phyloP scores from a whole-genome alignment of 169 alveolate genomes.

The Eimeria praecox region DNA sequence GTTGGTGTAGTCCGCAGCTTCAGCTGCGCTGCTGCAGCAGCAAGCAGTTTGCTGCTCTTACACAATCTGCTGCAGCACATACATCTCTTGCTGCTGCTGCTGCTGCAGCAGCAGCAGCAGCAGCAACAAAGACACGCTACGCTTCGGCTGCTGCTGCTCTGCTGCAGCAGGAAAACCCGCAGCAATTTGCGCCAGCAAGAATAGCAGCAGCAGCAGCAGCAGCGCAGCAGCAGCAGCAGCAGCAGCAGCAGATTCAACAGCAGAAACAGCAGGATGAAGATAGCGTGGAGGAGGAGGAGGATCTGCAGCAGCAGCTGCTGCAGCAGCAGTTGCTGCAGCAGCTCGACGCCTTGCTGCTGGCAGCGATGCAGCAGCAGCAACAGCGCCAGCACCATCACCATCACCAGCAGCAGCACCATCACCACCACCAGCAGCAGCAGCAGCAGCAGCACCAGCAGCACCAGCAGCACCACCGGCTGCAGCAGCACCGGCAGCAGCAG shows the following conservation, averaged over 20 bases:
- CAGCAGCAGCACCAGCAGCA: not conserved
- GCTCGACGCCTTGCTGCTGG: slow-evolving; percentile 13
- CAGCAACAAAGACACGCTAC: not conserved
- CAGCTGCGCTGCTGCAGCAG: not conserved
- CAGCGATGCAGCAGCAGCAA: not conserved
- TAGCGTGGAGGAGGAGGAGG: not conserved
- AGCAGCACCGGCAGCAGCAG: not conserved
- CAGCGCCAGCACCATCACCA: not conserved
- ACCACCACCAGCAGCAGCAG: not conserved
- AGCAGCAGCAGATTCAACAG: not conserved
- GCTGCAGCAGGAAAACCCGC: not conserved
- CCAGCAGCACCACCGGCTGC: slow-evolving; percentile 1
- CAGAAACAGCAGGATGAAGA: slow-evolving; percentile 58
- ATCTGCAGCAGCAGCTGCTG: slow-evolving; percentile 50
- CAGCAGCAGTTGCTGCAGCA: slow-evolving; percentile 69
- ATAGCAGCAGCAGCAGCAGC: slow-evolving; percentile 7
- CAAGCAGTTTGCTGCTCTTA: not conserved
- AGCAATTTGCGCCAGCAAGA: not conserved
- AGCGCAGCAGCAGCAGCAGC: slow-evolving; percentile 68
- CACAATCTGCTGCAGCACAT: not conserved
- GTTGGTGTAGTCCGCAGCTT: not conserved
- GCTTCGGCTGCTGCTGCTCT: not conserved
- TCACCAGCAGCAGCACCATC: not conserved
- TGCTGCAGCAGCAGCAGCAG: not conserved
- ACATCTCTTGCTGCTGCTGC: slow-evolving; percentile 24